Conservation (phyloP, 345 rosid species). For the Dimocarpus longan region DNA sequence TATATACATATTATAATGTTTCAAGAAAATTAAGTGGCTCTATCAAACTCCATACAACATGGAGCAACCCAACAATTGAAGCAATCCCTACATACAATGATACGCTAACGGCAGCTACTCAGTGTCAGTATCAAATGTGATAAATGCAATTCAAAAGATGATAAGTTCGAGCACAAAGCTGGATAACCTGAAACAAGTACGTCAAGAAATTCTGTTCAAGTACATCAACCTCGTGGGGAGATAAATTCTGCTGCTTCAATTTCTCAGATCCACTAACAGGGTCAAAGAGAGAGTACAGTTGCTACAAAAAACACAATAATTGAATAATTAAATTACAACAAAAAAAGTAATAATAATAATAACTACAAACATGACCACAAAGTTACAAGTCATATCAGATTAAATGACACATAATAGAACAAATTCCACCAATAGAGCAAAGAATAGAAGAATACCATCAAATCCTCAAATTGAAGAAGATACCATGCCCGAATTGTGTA, state of each 20-base stretch:
- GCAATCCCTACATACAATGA: neutral
- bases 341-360: neutral
- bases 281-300: slow-evolving; percentile 90
- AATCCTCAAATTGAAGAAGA: slow-evolving; percentile 88
- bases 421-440: neutral
- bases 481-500: slow-evolving; percentile 98
- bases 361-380: slow-evolving; percentile 8
- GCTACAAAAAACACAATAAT: slow-evolving; percentile 47
- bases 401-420: neutral
- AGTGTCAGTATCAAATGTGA: neutral
- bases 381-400: neutral
- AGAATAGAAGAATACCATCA: slow-evolving; percentile 59
- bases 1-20: too few species aligned
- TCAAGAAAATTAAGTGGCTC: too few species aligned
- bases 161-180: neutral
- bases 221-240: slow-evolving; percentile 63
- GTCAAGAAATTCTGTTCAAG: slow-evolving; percentile 90
- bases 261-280: slow-evolving; percentile 77
- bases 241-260: slow-evolving; percentile 72
- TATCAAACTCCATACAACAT: too few species aligned
- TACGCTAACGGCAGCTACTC: neutral
- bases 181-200: slow-evolving; percentile 79
- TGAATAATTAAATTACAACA: slow-evolving; percentile 20
- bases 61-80: neutral
- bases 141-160: neutral